Percentiles rank a stretch among this genome's conserved stretches.
phyloP scores from a whole-genome alignment of 2,329 filamentous ascomycete genomes.

The Clonostachys sp. region DNA sequence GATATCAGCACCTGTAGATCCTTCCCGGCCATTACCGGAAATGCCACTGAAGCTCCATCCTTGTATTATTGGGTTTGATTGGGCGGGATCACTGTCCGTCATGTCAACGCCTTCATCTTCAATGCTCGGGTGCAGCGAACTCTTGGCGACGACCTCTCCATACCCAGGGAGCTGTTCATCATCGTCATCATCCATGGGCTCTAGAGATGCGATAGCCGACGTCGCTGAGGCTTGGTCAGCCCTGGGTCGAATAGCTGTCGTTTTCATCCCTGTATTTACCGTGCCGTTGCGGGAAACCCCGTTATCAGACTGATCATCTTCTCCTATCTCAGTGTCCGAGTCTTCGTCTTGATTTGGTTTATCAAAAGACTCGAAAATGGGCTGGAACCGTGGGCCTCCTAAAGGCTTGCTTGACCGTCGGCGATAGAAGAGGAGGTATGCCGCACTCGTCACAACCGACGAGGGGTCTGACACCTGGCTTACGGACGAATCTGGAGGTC shows the following conservation, averaged over 20 bases:
- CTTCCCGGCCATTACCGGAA: not conserved
- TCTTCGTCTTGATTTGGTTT: conserved; percentile 40
- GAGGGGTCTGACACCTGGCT: conserved; percentile 54
- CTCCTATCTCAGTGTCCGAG: conserved; percentile 57
- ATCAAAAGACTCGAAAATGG: conserved; percentile 62
- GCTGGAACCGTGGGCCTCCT: conserved; percentile 70
- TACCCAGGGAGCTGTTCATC: conserved; percentile 26
- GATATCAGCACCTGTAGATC: conserved; percentile 3
- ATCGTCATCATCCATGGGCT: conserved; percentile 15
- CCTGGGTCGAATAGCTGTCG: conserved; percentile 68
- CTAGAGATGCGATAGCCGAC: conserved; percentile 18
- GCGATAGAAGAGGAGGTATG: conserved; percentile 95
- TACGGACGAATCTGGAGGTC: conserved; percentile 65
- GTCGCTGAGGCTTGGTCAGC: conserved; percentile 49
- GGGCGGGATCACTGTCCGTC: conserved; percentile 23
- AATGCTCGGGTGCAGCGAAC: conserved; percentile 32
- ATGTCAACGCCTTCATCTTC: conserved; percentile 44
- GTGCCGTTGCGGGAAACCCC: conserved; percentile 83
- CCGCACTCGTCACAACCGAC: conserved; percentile 66
- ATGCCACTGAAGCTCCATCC: conserved; percentile 31
- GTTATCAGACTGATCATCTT: conserved; percentile 80
- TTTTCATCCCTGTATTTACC: conserved; percentile 81
- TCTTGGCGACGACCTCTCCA: conserved; percentile 3
- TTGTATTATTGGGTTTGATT: conserved; percentile 21
- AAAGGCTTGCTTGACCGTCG: conserved; percentile 73